phyloP scores from a whole-genome alignment of 768 basidiomycete species.

The Hericium coralloides region DNA sequence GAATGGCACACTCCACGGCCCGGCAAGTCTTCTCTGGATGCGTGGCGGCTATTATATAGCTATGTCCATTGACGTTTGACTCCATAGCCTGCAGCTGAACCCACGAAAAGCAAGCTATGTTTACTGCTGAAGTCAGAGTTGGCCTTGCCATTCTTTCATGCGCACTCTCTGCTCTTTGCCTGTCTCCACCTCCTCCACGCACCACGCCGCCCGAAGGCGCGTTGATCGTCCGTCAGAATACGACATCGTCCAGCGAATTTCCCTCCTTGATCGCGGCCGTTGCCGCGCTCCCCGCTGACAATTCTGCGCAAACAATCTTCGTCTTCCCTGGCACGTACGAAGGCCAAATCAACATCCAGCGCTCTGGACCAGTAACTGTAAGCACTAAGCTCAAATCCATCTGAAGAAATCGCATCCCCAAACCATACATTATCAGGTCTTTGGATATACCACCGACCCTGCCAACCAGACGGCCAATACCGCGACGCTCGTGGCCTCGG shows the following conservation, averaged over 20 bases:
- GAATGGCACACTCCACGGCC: no score
- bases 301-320: conserved; percentile 27
- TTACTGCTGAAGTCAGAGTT: no score
- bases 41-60: no score
- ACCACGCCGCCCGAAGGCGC: conserved; percentile 36
- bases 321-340: conserved; percentile 39
- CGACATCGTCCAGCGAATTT: conserved; percentile 31
- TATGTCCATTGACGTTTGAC: no score
- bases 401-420: neutral
- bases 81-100: no score
- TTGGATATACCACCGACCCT: conserved; percentile 15
- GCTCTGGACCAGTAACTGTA: conserved; percentile 33
- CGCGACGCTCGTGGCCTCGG: conserved; percentile 10
- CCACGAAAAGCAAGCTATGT: no score
- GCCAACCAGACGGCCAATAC: conserved; percentile 7
- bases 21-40: no score
- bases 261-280: conserved; percentile 32
- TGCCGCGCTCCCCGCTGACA: conserved; percentile 32
- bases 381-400: neutral
- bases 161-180: neutral
- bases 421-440: conserved; percentile 5
- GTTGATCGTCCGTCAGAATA: conserved; percentile 32
- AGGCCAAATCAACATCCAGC: conserved; percentile 37
- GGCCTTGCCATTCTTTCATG: neutral
- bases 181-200: conserved; percentile 18